Percentiles rank a stretch among this genome's conserved stretches.
Conservation (phyloP, 139 green algal genomes). For the Chlorella sp. region DNA sequence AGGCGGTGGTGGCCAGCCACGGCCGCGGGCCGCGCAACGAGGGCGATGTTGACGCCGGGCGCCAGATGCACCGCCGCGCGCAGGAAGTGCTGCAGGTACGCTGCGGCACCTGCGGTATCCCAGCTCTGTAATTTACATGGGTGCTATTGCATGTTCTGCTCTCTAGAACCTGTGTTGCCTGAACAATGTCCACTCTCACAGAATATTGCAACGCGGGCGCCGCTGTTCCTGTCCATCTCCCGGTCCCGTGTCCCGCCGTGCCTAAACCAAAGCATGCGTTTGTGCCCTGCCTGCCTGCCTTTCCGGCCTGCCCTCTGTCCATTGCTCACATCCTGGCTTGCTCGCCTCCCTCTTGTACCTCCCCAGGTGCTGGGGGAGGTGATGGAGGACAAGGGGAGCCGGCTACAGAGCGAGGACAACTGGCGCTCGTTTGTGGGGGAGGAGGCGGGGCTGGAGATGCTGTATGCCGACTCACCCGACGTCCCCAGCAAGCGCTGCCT, state of each 20-base stretch:
- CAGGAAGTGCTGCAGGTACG: conserved; percentile 24
- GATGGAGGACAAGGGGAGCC: neutral
- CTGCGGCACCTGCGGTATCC: neutral
- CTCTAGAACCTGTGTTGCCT: no score
- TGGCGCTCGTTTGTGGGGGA: conserved; percentile 41
- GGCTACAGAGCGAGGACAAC: conserved; percentile 2
- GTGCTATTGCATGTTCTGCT: no score
- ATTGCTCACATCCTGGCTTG: no score
- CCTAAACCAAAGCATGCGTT: no score
- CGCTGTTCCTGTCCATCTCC: neutral
- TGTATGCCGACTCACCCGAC: conserved; percentile 36
- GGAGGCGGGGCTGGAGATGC: conserved; percentile 29
- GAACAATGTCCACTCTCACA: no score
- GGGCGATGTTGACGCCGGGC: conserved; percentile 13
- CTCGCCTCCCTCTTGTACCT: neutral
- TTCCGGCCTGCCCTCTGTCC: neutral
- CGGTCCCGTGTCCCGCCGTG: no score
- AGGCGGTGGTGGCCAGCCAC: conserved; percentile 38
- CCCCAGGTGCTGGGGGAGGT: conserved; percentile 9
- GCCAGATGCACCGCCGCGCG: conserved; percentile 32
- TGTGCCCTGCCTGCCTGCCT: neutral
- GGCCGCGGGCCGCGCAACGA: neutral
- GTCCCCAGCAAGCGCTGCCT: conserved; percentile 13
- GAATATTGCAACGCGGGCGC: neutral
- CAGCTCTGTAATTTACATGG: no score